Conservation (phyloP, 768 basidiomycete species). For the Fistulinella prunicolor region DNA sequence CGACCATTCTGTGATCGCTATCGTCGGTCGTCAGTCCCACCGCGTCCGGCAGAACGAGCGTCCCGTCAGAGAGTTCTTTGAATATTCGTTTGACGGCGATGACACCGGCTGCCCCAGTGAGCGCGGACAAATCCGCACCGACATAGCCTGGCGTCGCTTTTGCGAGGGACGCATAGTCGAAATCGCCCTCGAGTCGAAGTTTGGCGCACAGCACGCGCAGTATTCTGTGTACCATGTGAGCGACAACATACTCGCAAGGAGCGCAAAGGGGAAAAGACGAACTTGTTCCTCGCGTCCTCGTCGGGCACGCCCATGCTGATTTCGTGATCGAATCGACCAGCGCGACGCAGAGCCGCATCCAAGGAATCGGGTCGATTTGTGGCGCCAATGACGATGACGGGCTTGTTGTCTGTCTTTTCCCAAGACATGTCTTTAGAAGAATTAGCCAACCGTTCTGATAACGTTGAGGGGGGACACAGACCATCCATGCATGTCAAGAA, state of each 20-base stretch:
- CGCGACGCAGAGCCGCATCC: constrained; percentile 88
- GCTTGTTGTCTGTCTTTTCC: constrained; percentile 91
- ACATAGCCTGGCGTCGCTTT: constrained; percentile 97
- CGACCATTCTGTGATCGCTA: constrained; percentile 35
- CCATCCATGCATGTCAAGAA: constrained; percentile 99
- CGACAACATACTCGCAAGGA: too few species aligned
- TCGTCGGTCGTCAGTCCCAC: constrained; percentile 13
- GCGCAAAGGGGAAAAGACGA: constrained; percentile 24
- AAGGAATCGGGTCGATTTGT: constrained; percentile 95
- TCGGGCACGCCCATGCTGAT: constrained; percentile 98
- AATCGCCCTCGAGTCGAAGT: constrained; percentile 81
- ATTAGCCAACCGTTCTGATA: not conserved
- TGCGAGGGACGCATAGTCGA: constrained; percentile 81
- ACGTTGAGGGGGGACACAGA: constrained; percentile 34
- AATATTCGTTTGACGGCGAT: constrained; percentile 97
- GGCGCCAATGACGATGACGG: constrained; percentile 92
- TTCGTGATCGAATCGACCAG: constrained; percentile 96
- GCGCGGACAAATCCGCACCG: constrained; percentile 87
- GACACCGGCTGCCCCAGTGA: constrained; percentile 92
- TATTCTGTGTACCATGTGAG: constrained; percentile 55
- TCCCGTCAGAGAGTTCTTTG: constrained; percentile 67
- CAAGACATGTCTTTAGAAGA: constrained; percentile 83
- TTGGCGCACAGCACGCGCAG: constrained; percentile 81
- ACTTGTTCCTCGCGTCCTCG: constrained; percentile 88
- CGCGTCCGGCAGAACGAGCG: constrained; percentile 51